Conservation (phyloP, 1,284 basidiomycete species). For the Grifola frondosa region DNA sequence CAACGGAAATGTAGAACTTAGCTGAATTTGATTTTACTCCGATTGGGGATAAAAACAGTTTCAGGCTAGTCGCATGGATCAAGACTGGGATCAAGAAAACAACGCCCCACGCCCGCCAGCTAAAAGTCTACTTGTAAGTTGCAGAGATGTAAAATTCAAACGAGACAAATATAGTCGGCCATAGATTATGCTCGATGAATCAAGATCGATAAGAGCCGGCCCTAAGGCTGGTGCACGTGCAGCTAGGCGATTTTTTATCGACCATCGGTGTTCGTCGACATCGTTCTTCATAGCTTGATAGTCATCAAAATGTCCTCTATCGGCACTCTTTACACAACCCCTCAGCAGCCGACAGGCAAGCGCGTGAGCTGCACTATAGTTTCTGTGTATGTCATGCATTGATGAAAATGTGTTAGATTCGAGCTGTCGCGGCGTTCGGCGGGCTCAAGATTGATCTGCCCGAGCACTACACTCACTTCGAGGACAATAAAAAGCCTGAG, state of each 20-base stretch:
- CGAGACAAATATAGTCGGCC: no score
- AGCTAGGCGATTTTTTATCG: conserved; percentile 15
- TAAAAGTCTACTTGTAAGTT: no score
- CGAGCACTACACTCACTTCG: conserved; percentile 57
- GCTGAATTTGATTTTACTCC: no score
- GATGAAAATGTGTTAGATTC: conserved; percentile 48
- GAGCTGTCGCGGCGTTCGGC: conserved; percentile 69
- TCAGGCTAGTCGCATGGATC: no score
- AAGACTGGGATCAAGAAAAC: no score
- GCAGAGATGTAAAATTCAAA: no score
- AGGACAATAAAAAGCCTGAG: conserved; percentile 78
- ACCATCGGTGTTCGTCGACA: conserved; percentile 10
- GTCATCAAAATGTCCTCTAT: conserved; percentile 49
- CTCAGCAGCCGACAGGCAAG: conserved; percentile 44
- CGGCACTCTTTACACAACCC: conserved; percentile 60
- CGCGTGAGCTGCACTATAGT: conserved; percentile 42
- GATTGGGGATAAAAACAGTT: no score
- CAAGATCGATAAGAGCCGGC: conserved; percentile 2
- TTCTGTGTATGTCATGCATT: not conserved
- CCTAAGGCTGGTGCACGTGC: conserved; percentile 18
- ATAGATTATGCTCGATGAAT: no score
- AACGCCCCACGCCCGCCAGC: no score
- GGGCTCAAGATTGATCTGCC: conserved; percentile 68
- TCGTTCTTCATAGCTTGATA: conserved; percentile 11
- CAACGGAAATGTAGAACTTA: no score